phyloP scores from a whole-genome alignment of 176 grass and related monocot species.

The Oryza glaberrima region DNA sequence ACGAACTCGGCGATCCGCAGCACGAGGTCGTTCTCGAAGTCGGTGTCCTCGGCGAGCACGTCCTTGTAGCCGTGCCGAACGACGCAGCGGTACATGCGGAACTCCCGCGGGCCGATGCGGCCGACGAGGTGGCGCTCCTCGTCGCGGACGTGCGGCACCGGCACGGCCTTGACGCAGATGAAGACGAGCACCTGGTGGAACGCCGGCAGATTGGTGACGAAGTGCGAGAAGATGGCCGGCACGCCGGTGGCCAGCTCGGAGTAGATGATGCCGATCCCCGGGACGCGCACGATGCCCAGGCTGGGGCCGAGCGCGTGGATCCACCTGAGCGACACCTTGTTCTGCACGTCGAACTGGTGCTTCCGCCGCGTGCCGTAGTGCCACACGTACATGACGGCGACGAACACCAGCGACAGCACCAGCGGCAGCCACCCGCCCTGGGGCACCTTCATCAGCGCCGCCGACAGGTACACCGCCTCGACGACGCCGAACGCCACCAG shows the following conservation, averaged over 20 bases:
- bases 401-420: constrained; percentile 53
- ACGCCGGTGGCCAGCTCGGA: constrained; percentile 62
- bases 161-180: constrained; percentile 65
- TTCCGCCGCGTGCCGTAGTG: constrained; percentile 61
- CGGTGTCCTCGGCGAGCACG: constrained; percentile 52
- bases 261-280: constrained; percentile 74
- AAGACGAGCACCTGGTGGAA: constrained; percentile 80
- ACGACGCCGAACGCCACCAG: constrained; percentile 54
- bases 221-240: constrained; percentile 72
- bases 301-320: constrained; percentile 68
- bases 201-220: constrained; percentile 76
- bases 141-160: constrained; percentile 47
- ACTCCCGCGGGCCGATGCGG: constrained; percentile 61
- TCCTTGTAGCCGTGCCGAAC: constrained; percentile 75
- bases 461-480: constrained; percentile 57
- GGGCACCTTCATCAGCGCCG: constrained; percentile 63
- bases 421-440: constrained; percentile 72
- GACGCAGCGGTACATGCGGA: constrained; percentile 73
- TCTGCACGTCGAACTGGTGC: constrained; percentile 66
- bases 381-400: constrained; percentile 73
- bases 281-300: constrained; percentile 74
- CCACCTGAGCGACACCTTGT: constrained; percentile 76
- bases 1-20: constrained; percentile 74
- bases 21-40: constrained; percentile 74
- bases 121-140: constrained; percentile 68